Percentiles rank a stretch among this genome's conserved stretches.
These are phyloP conservation scores for Russula sp. DNA, from an alignment of 768 basidiomycete species.

Conservation along the genomic window DNA sequence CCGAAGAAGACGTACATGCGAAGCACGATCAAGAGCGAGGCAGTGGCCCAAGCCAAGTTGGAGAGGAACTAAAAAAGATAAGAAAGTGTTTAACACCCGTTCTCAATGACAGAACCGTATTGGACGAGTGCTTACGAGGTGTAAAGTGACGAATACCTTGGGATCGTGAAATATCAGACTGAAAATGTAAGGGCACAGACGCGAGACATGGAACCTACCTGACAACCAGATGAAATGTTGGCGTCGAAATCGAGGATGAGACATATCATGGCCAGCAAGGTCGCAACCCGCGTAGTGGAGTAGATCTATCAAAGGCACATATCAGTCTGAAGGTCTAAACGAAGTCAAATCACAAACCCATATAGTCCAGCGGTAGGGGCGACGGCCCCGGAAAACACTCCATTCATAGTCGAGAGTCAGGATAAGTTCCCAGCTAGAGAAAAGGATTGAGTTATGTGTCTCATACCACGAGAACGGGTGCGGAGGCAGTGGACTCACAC, in stretches of 20 bases:
- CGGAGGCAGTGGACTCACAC: neutral
- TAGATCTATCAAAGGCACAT: neutral
- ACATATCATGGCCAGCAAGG: neutral
- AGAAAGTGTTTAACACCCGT: neutral
- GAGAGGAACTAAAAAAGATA: neutral
- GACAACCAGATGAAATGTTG: neutral
- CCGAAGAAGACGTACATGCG: neutral
- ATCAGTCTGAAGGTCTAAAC: neutral
- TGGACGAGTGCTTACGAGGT: neutral
- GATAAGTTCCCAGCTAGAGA: neutral
- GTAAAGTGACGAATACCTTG: neutral
- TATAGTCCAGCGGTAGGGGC: neutral
- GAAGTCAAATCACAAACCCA: neutral
- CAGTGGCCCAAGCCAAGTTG: neutral
- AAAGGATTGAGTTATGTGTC: neutral
- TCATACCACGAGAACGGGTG: neutral
- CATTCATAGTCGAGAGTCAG: neutral
- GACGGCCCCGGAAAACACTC: neutral
- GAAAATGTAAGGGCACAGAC: neutral
- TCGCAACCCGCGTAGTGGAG: neutral
- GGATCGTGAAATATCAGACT: neutral
- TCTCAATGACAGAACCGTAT: neutral
- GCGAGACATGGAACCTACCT: neutral
- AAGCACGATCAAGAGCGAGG: neutral
- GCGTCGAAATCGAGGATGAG: neutral